Base-by-base conservation (phyloP, 2,329 filamentous ascomycete species). In the Microcyclosporella mali region DNA sequence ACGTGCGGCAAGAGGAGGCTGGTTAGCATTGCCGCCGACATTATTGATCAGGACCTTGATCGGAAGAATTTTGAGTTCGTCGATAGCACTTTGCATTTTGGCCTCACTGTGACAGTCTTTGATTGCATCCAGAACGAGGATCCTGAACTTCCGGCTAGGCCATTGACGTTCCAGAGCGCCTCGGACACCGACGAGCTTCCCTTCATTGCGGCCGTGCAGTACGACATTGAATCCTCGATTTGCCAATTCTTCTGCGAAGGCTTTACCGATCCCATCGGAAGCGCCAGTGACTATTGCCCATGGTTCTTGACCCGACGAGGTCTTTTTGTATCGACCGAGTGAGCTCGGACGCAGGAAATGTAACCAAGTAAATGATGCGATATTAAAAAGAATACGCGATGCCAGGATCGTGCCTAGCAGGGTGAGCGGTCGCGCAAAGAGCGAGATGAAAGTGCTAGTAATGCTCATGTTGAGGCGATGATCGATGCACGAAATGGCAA, bases 11-110 rank as follows among this genome's bases (percentile, higher is more conserved):
- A 43, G 15, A 17, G 39, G 41, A 6, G 43, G 37, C 9, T 40
- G 46, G 9, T 41, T 27, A 10, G 46, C 28, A 25, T 43, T 39
- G 7, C 70, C 70, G 12, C 73, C 74, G 1, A 74, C 70, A 54
- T 78, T 79, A 59, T 79, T 79, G 51, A 79, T 60, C 28, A 79
- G 58, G 2, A 79, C 59, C 1, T 68, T 73, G 36, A 79, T 54
- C 43, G 70, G 58, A 44, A 12, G 47, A 2, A 21, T 19, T 16
- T 41, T 4, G 3, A 43, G 25, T 19, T 33, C 17, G 2, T 29
- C 18, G 6, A 27, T 32, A 2, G 35, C 37, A 14, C 33, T 41
- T 33, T 57, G 53, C 10, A 47, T 46, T 8, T 54, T 45, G 14
- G 64, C 47, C 3, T 55, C 45, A 19, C 66, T 47, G 12, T 43